These are phyloP conservation scores for Thermomucor indicae-seudaticae DNA, from an alignment of 371 early-diverging fungal genomes.

Conservation along the genomic window DNA sequence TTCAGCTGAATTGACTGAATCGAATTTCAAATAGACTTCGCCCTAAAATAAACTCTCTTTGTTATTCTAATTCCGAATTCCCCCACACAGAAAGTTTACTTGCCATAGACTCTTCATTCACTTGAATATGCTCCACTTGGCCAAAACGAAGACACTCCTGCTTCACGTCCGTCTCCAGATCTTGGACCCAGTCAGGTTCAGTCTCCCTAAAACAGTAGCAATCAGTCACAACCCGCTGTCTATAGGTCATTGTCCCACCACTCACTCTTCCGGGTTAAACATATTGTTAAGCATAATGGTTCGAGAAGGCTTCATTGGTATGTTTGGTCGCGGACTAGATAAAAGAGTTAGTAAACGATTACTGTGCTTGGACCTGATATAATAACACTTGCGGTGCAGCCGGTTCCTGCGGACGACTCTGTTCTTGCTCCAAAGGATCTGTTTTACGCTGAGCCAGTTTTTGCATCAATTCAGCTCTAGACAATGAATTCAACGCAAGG, in stretches of 20 bases:
- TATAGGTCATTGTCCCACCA: neutral
- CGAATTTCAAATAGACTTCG: constrained; percentile 83
- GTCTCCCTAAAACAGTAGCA: constrained; percentile 61
- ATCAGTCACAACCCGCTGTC: neutral
- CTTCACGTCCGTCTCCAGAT: constrained; percentile 83
- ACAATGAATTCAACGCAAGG: constrained; percentile 66
- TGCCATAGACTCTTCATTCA: constrained; percentile 66
- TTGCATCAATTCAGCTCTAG: constrained; percentile 83
- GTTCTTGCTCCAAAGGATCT: constrained; percentile 15
- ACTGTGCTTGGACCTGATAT: neutral
- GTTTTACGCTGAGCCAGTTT: constrained; percentile 66
- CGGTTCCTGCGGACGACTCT: neutral
- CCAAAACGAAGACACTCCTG: constrained; percentile 85
- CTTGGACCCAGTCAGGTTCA: constrained; percentile 83
- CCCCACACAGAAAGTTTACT: constrained; percentile 10
- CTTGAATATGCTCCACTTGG: constrained; percentile 67
- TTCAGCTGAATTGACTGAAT: constrained; percentile 57
- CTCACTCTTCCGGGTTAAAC: constrained; percentile 90
- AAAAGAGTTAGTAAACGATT: neutral
- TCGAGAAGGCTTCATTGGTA: constrained; percentile 44
- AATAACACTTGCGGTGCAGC: constrained; percentile 18
- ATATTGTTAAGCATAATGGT: constrained; percentile 85
- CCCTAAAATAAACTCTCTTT: constrained; percentile 47
- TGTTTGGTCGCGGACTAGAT: constrained; percentile 35
- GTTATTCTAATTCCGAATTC: neutral